phyloP scores from a whole-genome alignment of 768 basidiomycete genomes.

The Termitomyces bulborhizus region DNA sequence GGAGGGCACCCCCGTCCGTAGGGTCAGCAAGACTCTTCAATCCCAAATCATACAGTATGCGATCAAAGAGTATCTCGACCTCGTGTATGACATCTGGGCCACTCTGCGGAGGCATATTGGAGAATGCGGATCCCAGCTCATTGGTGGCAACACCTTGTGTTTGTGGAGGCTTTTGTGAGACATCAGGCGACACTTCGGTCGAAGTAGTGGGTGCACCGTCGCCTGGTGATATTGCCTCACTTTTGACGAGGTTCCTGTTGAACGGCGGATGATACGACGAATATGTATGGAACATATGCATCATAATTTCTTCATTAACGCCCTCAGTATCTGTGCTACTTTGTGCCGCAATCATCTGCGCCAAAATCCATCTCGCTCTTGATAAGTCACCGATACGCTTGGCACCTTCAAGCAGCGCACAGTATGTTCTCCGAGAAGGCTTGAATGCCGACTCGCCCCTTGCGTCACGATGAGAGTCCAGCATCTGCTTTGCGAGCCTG shows the following conservation, averaged over 20 bases:
- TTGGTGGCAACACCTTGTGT: background rate
- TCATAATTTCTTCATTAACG: conserved; percentile 67
- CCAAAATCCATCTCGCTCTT: conserved; percentile 84
- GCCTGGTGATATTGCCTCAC: conserved; percentile 18
- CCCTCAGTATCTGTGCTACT: conserved; percentile 18
- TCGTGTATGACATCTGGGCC: conserved; percentile 68
- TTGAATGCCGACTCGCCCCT: conserved; percentile 44
- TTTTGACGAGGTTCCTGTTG: conserved; percentile 39
- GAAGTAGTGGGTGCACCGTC: background rate
- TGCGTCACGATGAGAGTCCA: conserved; percentile 69
- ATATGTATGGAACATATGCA: conserved; percentile 84
- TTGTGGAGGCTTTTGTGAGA: conserved; percentile 2
- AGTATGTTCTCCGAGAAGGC: conserved; percentile 68
- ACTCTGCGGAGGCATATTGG: conserved; percentile 67
- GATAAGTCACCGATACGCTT: conserved; percentile 82
- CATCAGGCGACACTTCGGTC: background rate
- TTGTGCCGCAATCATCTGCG: conserved; percentile 60
- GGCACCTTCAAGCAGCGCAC: conserved; percentile 83
- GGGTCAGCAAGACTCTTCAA: background rate
- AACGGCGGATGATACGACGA: conserved; percentile 74
- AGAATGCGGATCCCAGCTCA: conserved; percentile 20
- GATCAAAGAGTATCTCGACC: conserved; percentile 55
- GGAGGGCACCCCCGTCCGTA: conserved; percentile 9
- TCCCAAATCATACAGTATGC: conserved; percentile 43
- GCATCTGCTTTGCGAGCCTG: conserved; percentile 81